A percentile compares a stretch with the other conserved stretches of the same genome.
Conservation (phyloP, 2,329 filamentous ascomycete species). For the Fusarium staphyleae region DNA sequence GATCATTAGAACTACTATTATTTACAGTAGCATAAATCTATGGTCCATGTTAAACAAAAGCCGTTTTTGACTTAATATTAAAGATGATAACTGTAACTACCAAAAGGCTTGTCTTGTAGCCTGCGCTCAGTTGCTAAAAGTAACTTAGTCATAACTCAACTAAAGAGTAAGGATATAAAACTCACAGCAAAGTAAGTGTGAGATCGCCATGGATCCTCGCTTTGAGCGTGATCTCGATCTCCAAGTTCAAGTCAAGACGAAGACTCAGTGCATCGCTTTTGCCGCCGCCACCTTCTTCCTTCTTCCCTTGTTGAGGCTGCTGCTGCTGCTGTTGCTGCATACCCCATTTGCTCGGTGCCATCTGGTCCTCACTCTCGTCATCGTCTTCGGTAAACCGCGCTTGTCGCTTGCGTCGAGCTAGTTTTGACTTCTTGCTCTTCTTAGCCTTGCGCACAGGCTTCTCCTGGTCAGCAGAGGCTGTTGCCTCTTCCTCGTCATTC, state of each 20-base stretch:
- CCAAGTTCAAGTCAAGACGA: conserved; percentile 78
- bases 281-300: conserved; percentile 25
- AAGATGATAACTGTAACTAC: no score
- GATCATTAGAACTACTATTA: no score
- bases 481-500: no score
- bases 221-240: conserved; percentile 85
- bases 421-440: conserved; percentile 34
- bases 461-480: no score
- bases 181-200: conserved; percentile 72
- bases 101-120: no score
- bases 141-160: no score
- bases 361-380: conserved; percentile 20
- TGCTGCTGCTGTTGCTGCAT: conserved; percentile 24
- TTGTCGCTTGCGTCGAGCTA: conserved; percentile 28
- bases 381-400: conserved; percentile 30
- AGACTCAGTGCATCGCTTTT: conserved; percentile 61
- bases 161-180: no score
- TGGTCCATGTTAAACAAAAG: no score
- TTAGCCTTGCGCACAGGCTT: conserved; percentile 25
- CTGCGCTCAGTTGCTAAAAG: no score
- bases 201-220: conserved; percentile 86
- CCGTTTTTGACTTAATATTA: no score
- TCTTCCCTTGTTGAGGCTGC: conserved; percentile 21
- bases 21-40: no score
- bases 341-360: conserved; percentile 24